Base-by-base conservation (phyloP, 116 monocot genomes). In the Trichopus zeylanicus region DNA sequence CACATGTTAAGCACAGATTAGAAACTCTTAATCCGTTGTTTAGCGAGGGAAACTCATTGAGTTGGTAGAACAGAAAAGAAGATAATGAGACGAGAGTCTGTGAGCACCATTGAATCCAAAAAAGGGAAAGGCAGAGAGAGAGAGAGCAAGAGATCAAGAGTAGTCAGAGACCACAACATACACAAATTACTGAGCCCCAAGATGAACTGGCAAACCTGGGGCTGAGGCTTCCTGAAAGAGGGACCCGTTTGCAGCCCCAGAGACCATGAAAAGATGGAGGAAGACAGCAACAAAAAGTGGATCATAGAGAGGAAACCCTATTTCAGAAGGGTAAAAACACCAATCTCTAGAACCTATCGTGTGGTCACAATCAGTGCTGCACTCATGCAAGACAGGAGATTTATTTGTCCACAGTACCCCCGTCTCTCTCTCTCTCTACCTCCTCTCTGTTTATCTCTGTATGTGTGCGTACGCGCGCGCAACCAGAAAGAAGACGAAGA, bases 321-420 rank as follows among this genome's bases (percentile, higher is more conserved):
- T 16, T 15, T 42, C 16, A 42, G 12, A 16, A 42, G 42, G 42
- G 16, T 27, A 53, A 53, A 59, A 59, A n/a, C 23, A 80, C 32
- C 56, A 55, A 52, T 51, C 42, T 35, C 56, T 31, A 18, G 23
- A 48, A 23, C 18, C 46, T 60, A 49, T 62, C 60, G 79, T 75
- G 60, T 72, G 57, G 72, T 79, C 84, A 75, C 77, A 71, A 34
- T 85, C 76, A 81, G 26, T 75, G 78, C 75, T 78, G 55, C 74
- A 75, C 47, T 68, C 74, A 77, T 71, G 74, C 81, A 73, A 74
- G 85, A 81, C 86, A 81, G 72, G 67, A 28, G 59, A 64, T 68
- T 61, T 61, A 67, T 80, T 66, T 77, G 70, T 68, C 77, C 31
- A 70, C 55, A 67, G 65, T 59, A 25, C 28, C 59, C 60, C 59